These are phyloP conservation scores for Aureobasidium sp. DNA, from an alignment of 2,329 filamentous ascomycete species.

Conservation along the genomic window DNA sequence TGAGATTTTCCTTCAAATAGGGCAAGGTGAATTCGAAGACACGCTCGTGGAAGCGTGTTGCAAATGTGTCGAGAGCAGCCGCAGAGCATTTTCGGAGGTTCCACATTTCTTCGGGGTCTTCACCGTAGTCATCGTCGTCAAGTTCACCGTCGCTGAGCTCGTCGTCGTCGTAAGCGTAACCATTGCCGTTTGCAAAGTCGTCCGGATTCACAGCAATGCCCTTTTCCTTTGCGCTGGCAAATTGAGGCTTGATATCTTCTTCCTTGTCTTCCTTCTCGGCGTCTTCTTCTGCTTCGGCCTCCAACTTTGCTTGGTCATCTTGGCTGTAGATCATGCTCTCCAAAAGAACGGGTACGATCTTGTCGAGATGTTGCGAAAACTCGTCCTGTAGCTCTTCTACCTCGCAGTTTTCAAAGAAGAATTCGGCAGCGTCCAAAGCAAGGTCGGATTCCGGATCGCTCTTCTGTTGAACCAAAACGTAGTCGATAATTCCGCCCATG, in stretches of 20 bases:
- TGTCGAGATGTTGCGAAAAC: slow-evolving; percentile 68
- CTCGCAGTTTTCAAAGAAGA: slow-evolving; percentile 91
- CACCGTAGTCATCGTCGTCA: slow-evolving; percentile 63
- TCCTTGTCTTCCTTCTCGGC: slow-evolving; percentile 84
- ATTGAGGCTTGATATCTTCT: slow-evolving; percentile 87
- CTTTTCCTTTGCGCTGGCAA: slow-evolving; percentile 56
- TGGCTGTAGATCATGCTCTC: slow-evolving; percentile 95
- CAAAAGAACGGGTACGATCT: slow-evolving; percentile 83
- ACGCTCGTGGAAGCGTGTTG: slow-evolving; percentile 76
- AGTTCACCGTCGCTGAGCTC: slow-evolving; percentile 85
- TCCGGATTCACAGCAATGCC: slow-evolving; percentile 31
- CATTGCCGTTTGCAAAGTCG: slow-evolving; percentile 29
- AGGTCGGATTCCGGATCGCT: slow-evolving; percentile 76
- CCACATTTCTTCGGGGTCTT: slow-evolving; percentile 86
- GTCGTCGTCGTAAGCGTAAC: slow-evolving; percentile 51
- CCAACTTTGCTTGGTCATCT: slow-evolving; percentile 81
- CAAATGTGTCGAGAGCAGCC: slow-evolving; percentile 88
- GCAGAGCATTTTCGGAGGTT: slow-evolving; percentile 95
- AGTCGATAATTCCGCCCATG: slow-evolving; percentile 80
- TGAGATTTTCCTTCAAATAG: slow-evolving; percentile 83
- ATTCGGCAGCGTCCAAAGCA: slow-evolving; percentile 90
- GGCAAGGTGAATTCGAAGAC: slow-evolving; percentile 91
- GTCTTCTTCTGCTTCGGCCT: slow-evolving; percentile 70
- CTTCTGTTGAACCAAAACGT: slow-evolving; percentile 84
- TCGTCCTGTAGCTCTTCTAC: slow-evolving; percentile 71